Conservation (phyloP, 2,329 filamentous ascomycete species). For the Triangularia verruculosa region DNA sequence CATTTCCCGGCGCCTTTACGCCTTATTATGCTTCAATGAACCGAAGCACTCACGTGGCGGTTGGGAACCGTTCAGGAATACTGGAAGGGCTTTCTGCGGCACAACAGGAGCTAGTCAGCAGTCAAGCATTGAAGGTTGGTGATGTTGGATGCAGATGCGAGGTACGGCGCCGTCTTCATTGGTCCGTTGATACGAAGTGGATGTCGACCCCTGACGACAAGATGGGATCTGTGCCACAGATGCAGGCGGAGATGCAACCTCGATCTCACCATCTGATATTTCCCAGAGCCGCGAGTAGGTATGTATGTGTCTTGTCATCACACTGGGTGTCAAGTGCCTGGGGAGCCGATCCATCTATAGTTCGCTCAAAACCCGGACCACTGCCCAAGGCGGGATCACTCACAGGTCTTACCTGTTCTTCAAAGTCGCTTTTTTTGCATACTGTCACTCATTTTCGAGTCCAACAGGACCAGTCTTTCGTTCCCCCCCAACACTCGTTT, state of each 20-base stretch:
- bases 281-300: neutral
- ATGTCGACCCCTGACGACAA: neutral
- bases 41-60: neutral
- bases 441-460: neutral
- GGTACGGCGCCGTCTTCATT: neutral
- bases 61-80: neutral
- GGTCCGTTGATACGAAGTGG: neutral
- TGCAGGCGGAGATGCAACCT: neutral
- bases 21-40: neutral
- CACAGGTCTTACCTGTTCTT: neutral
- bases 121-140: neutral
- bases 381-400: neutral
- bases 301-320: neutral
- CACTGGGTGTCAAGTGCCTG: neutral
- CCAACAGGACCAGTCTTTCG: neutral
- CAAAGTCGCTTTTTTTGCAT: neutral
- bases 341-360: neutral
- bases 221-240: neutral
- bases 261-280: neutral
- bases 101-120: neutral
- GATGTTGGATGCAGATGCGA: neutral
- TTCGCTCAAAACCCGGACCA: neutral
- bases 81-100: neutral
- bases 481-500: slow-evolving; percentile 9
- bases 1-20: neutral